Conservation (phyloP, 495 filamentous ascomycete species). For the Extremus antarcticus region DNA sequence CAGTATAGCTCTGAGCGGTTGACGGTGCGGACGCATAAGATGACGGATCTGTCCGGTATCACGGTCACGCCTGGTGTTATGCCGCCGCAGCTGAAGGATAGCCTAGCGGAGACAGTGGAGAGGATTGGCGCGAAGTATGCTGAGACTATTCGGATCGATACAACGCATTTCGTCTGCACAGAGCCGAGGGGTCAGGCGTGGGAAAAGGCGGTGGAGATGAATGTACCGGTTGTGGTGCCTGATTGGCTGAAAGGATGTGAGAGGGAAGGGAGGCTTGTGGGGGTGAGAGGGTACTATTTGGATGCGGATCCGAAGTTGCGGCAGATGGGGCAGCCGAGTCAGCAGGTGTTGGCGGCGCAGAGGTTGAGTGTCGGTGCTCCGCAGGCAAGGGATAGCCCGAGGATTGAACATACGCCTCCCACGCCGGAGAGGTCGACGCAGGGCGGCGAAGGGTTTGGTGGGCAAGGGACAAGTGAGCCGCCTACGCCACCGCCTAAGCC, state of each 20-base stretch:
- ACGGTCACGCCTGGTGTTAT: constrained; percentile 88
- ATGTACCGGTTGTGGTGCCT: constrained; percentile 93
- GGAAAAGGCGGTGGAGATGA: constrained; percentile 96
- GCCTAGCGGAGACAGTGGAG: constrained; percentile 61
- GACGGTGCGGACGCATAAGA: constrained; percentile 85
- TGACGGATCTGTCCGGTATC: constrained; percentile 94
- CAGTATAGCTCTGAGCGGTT: constrained; percentile 75
- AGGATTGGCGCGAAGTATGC: constrained; percentile 87
- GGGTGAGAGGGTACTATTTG: constrained; percentile 90
- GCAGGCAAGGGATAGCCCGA: constrained; percentile 24
- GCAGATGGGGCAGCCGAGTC: constrained; percentile 38
- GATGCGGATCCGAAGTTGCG: constrained; percentile 67
- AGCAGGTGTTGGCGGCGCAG: constrained; percentile 13
- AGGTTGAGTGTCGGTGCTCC: not conserved
- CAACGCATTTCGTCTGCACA: constrained; percentile 97
- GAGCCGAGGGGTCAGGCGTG: constrained; percentile 81
- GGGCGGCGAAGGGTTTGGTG: not conserved
- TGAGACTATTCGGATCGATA: constrained; percentile 89
- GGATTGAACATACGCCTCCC: constrained; percentile 35
- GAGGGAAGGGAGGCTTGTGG: constrained; percentile 81
- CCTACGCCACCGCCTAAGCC: constrained; percentile 9
- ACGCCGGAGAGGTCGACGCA: constrained; percentile 26
- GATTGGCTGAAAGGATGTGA: constrained; percentile 97
- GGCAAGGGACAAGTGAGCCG: constrained; percentile 3
- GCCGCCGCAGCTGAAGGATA: constrained; percentile 61